Percentiles rank a stretch among this genome's conserved stretches.
These are phyloP conservation scores for Blakeslea trispora DNA, from an alignment of 371 early-diverging fungal species.

Conservation along the genomic window DNA sequence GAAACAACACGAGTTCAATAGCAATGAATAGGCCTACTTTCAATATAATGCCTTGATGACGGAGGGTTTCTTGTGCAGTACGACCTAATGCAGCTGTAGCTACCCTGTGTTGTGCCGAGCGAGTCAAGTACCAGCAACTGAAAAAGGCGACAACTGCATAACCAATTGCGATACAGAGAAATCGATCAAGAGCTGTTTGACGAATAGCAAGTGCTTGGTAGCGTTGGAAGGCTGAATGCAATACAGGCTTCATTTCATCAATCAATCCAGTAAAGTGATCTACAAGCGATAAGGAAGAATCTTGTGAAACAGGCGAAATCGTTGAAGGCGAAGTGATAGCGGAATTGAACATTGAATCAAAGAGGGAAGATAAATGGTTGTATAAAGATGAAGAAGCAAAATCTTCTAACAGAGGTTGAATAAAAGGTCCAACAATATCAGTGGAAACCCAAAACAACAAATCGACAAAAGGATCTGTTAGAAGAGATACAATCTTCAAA, in stretches of 20 bases:
- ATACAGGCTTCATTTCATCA: conserved; percentile 13
- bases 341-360: conserved; percentile 5
- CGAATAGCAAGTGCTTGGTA: conserved; percentile 44
- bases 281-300: not conserved
- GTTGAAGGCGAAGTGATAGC: not conserved
- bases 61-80: conserved; percentile 45
- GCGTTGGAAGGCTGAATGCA: conserved; percentile 15
- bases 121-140: conserved; percentile 34
- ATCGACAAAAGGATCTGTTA: conserved; percentile 63
- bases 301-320: not conserved
- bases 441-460: conserved; percentile 39
- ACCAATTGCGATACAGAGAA: conserved; percentile 38
- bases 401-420: not conserved
- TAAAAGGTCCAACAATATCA: conserved; percentile 11
- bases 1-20: conserved; percentile 86
- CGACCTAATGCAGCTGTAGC: conserved; percentile 32
- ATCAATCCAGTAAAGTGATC: conserved; percentile 4
- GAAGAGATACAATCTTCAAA: conserved; percentile 39
- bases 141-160: conserved; percentile 33
- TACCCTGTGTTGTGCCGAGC: conserved; percentile 3
- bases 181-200: conserved; percentile 32
- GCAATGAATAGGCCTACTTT: conserved; percentile 78
- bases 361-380: not conserved
- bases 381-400: not conserved
- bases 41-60: conserved; percentile 58